Evolutionary conservation across 2,329 filamentous ascomycete species (phyloP), one percentile per base, ranked within the genome.

Genomic region (Lizonia empirigonia): DNA sequence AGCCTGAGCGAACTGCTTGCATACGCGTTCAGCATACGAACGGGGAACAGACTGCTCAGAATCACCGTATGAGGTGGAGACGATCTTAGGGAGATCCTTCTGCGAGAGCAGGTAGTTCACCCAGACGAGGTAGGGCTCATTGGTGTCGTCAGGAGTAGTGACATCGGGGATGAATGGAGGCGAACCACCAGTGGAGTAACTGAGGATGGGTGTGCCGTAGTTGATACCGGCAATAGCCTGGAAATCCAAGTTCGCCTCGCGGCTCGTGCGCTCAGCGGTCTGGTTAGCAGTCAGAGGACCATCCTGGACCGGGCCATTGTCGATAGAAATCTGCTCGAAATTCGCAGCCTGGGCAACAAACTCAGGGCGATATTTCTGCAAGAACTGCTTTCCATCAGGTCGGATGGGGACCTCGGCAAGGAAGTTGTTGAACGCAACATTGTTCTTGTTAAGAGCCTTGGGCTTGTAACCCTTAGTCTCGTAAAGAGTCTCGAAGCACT

Each of bases 81-180:
- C 80, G 13, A 85, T 81, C 37, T 84, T 80, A 0, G 87, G 86
- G 1, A 89, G 75, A 15, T 80, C 78, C 1, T 77, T 69, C 16
- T 86, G 78, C 1, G 73, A 70, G 0, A 86, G 77, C 2, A 88
- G 68, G 68, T 83, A 82, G 48, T 82, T 77, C 7, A 88, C 75
- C 76, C 82, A 88, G 12, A 78, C 78, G 1, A 88, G 75, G 69
- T 88, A 89, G 0, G 86, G 86, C 73, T 90, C 87, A 68, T 89
- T 90, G 58, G 77, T 79, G 67, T 85, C 80, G 19, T 57, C 74
- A 16, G 77, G 67, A 40, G 73, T 74, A 64, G 58, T 76, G 10
- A 76, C 59, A 32, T 83, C 77, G 0, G 82, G 77, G 9, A 76
- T 71, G 63, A 80, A 81, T 1, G 80, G 81, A 36, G 78, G 83